phyloP scores from a whole-genome alignment of 345 rosid genomes.

The Odontarrhena argentea region DNA sequence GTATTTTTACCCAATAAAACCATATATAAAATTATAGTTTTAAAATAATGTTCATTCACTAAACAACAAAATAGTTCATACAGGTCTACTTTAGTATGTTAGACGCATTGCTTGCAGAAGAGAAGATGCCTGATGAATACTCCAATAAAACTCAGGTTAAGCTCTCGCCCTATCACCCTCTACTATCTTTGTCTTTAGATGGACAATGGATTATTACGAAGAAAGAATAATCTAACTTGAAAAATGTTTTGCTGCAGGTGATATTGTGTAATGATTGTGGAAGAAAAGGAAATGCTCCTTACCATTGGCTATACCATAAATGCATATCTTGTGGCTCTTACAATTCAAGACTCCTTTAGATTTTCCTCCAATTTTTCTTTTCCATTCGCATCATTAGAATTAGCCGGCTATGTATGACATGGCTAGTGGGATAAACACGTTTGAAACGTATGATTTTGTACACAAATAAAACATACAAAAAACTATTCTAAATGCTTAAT shows the following conservation, averaged over 20 bases:
- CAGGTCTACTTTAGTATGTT: slow-evolving; percentile 85
- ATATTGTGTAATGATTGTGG: slow-evolving; percentile 76
- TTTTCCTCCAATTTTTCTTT: slow-evolving; percentile 18
- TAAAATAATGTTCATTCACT: slow-evolving; percentile 2
- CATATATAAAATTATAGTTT: neutral
- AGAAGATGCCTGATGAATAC: slow-evolving; percentile 73
- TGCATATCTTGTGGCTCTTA: slow-evolving; percentile 66
- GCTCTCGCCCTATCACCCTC: neutral
- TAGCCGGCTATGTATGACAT: slow-evolving; percentile 17
- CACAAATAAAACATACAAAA: slow-evolving; percentile 35
- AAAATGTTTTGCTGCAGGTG: slow-evolving; percentile 38
- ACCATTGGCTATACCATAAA: slow-evolving; percentile 75
- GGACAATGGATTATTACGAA: neutral
- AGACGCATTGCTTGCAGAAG: slow-evolving; percentile 76
- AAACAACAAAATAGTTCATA: slow-evolving; percentile 9
- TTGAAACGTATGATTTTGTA: slow-evolving; percentile 33
- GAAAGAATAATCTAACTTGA: slow-evolving; percentile 8
- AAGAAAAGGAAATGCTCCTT: slow-evolving; percentile 62
- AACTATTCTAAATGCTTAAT: slow-evolving; percentile 18
- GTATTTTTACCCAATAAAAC: neutral
- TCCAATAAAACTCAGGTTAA: slow-evolving; percentile 66
- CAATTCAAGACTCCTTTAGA: slow-evolving; percentile 61
- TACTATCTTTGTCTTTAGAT: slow-evolving; percentile 4
- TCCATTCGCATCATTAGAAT: slow-evolving; percentile 4
- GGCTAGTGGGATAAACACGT: slow-evolving; percentile 20